These are phyloP conservation scores for Fusarium papillatum DNA, from an alignment of 2,329 filamentous ascomycete genomes.

Conservation along the genomic window DNA sequence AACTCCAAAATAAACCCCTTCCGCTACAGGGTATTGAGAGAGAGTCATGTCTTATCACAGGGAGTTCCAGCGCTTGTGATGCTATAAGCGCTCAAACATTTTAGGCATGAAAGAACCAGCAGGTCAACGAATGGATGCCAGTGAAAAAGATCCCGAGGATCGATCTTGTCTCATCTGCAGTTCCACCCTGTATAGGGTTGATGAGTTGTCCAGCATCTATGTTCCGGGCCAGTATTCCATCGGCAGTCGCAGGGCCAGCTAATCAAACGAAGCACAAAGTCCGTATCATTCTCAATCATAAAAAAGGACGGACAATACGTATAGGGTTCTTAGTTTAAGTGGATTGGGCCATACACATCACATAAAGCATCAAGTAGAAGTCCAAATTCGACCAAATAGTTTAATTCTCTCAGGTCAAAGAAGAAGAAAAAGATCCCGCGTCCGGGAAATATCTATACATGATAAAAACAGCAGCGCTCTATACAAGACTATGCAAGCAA, in stretches of 20 bases:
- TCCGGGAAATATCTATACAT: conserved; percentile 17
- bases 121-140: not conserved
- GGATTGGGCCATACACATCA: not conserved
- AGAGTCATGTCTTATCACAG: not conserved
- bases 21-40: not conserved
- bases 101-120: not conserved
- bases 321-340: too few species aligned
- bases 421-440: not conserved
- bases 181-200: not conserved
- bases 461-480: conserved; percentile 30
- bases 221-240: not conserved
- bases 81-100: not conserved
- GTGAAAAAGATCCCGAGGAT: not conserved
- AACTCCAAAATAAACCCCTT: not conserved
- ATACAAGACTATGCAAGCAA: conserved; percentile 38
- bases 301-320: not conserved
- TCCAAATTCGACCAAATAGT: conserved; percentile 12
- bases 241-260: not conserved
- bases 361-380: not conserved
- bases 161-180: not conserved
- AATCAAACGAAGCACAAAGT: not conserved
- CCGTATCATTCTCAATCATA: not conserved
- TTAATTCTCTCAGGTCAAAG: conserved; percentile 16
- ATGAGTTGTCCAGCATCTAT: not conserved
- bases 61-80: not conserved